Evolutionary conservation across 805 yeast species (phyloP).

Genomic region (Metschnikowia picachoensis): DNA sequence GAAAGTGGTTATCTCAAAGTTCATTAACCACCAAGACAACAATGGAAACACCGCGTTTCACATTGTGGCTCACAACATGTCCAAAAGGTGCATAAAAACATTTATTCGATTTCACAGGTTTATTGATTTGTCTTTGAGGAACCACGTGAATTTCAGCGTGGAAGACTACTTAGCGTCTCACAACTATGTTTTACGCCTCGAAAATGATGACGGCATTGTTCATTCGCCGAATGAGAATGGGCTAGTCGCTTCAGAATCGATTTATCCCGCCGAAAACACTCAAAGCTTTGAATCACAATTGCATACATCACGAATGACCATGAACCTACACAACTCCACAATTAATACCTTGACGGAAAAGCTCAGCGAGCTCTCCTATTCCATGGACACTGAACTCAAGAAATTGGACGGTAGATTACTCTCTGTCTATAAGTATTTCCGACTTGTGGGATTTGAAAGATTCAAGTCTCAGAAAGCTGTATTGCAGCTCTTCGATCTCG

Average conservation of each 20-base stretch:
- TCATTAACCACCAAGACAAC: slow-evolving; percentile 84
- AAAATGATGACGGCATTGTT: slow-evolving; percentile 11
- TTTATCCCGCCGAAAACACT: slow-evolving; percentile 12
- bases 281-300: slow-evolving; percentile 37
- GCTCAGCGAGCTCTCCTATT: slow-evolving; percentile 35
- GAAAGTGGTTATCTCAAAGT: slow-evolving; percentile 31
- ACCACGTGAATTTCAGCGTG: slow-evolving; percentile 23
- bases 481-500: slow-evolving; percentile 29
- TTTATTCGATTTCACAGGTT: slow-evolving; percentile 24
- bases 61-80: slow-evolving; percentile 60
- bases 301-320: slow-evolving; percentile 32
- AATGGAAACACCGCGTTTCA: slow-evolving; percentile 96
- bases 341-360: slow-evolving; percentile 36
- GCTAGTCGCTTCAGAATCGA: slow-evolving; percentile 1
- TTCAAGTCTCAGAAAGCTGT: slow-evolving; percentile 27
- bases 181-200: slow-evolving; percentile 25
- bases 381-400: slow-evolving; percentile 36
- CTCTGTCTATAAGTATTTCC: slow-evolving; percentile 24
- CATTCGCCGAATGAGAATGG: neutral
- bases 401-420: slow-evolving; percentile 34
- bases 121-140: slow-evolving; percentile 24
- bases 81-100: slow-evolving; percentile 23
- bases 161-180: slow-evolving; percentile 29
- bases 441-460: slow-evolving; percentile 23
- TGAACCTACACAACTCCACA: slow-evolving; percentile 31